A percentile compares a stretch with the other conserved stretches of the same genome.
Evolutionary conservation across 1,284 basidiomycete species (phyloP).

Genomic region (Ustilago shanxiensis): DNA sequence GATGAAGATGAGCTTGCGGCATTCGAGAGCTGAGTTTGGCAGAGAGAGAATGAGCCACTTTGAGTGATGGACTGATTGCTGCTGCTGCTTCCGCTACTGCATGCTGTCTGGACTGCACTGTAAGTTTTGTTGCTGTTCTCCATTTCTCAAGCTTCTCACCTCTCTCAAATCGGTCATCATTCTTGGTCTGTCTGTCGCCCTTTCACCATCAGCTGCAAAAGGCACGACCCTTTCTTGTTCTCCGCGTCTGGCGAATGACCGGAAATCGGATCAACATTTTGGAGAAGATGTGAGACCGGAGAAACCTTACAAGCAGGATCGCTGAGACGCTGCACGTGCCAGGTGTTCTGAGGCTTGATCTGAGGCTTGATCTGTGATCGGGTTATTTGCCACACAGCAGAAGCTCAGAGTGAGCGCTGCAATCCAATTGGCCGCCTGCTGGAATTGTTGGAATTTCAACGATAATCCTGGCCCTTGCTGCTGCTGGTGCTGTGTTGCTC

Average conservation of each 20-base stretch:
- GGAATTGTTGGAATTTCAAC: not conserved
- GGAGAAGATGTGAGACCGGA: too few species aligned
- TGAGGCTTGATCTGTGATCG: slow-evolving; percentile 20
- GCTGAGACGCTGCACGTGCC: slow-evolving; percentile 21
- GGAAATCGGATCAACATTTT: slow-evolving; percentile 17
- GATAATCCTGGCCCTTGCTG: too few species aligned
- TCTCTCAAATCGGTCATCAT: not conserved
- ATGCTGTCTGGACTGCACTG: slow-evolving; percentile 6
- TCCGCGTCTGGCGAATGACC: slow-evolving; percentile 24
- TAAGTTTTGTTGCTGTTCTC: slow-evolving; percentile 2
- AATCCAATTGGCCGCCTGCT: not conserved
- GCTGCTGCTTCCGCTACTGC: not conserved
- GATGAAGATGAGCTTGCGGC: not conserved
- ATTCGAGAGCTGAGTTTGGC: not conserved
- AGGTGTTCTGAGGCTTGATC: not conserved
- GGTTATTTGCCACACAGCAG: slow-evolving; percentile 1
- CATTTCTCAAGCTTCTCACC: not conserved
- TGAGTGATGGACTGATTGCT: not conserved
- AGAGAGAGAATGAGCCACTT: not conserved
- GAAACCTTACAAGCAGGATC: too few species aligned
- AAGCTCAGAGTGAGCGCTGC: not conserved
- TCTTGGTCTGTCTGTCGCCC: not conserved
- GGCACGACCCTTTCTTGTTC: slow-evolving; percentile 18
- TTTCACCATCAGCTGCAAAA: slow-evolving; percentile 2
- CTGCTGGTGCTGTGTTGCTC: not conserved